phyloP scores from a whole-genome alignment of 169 alveolate genomes.

The Cryptosporidium sp. region DNA sequence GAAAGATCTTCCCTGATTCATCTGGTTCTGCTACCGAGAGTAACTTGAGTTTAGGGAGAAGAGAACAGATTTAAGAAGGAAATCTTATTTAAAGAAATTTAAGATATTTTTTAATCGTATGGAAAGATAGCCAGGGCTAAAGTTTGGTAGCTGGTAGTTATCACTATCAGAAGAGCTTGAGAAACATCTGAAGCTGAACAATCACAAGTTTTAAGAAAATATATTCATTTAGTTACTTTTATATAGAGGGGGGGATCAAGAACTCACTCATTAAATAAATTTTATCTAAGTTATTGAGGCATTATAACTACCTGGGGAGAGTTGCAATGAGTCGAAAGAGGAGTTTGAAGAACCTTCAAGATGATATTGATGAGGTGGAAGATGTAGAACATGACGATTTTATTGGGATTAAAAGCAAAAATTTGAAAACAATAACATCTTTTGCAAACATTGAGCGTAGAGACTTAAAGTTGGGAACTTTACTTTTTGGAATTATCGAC shows the following conservation, averaged over 20 bases:
- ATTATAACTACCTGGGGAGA: background rate
- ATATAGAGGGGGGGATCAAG: background rate
- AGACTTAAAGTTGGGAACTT: constrained; percentile 47
- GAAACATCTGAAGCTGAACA: background rate
- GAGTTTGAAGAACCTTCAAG: background rate
- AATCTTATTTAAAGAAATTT: background rate
- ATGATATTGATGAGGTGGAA: constrained; percentile 4
- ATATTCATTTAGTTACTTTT: background rate
- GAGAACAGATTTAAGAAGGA: background rate
- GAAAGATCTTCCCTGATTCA: background rate
- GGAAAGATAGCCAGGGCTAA: background rate
- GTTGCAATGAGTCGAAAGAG: constrained; percentile 26
- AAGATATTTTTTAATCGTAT: background rate
- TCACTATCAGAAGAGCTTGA: background rate
- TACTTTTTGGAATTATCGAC: constrained; percentile 45
- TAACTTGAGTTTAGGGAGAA: background rate
- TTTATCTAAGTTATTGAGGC: background rate
- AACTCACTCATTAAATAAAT: background rate
- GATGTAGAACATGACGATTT: constrained; percentile 30
- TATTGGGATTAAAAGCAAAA: constrained; percentile 45
- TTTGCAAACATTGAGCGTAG: constrained; percentile 1
- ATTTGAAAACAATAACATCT: background rate
- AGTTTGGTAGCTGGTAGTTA: background rate
- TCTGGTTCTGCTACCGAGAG: background rate
- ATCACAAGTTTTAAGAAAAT: background rate